These are phyloP conservation scores for Periconia sp. DNA, from an alignment of 2,329 filamentous ascomycete genomes.

Conservation along the genomic window DNA sequence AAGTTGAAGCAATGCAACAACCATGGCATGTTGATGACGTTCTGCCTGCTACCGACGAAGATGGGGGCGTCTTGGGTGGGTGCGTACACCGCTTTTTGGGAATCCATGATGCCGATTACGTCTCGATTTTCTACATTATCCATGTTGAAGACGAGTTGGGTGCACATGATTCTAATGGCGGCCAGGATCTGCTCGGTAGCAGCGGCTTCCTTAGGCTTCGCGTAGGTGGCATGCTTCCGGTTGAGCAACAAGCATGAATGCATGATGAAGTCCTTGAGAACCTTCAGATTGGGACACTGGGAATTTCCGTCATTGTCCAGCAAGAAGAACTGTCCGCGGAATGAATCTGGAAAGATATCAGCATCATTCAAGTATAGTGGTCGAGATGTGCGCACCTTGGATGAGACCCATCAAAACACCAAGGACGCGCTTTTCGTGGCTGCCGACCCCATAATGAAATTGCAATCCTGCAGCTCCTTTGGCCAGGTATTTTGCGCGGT, in stretches of 20 bases:
- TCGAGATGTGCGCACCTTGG: conserved; percentile 39
- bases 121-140: conserved; percentile 15
- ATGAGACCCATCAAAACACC: conserved; percentile 47
- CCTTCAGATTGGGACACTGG: conserved; percentile 37
- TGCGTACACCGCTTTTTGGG: conserved; percentile 50
- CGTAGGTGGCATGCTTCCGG: conserved; percentile 21
- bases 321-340: background rate
- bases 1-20: conserved; percentile 54
- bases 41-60: conserved; percentile 42
- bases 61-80: conserved; percentile 38
- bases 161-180: conserved; percentile 37
- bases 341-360: background rate
- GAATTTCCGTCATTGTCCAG: conserved; percentile 22
- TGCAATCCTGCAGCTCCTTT: conserved; percentile 12
- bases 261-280: conserved; percentile 33
- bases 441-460: conserved; percentile 22
- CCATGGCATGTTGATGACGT: conserved; percentile 50
- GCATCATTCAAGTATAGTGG: background rate
- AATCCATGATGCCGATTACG: conserved; percentile 17
- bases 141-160: conserved; percentile 42
- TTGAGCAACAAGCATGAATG: conserved; percentile 30
- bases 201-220: conserved; percentile 4
- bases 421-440: conserved; percentile 38
- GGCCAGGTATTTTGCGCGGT: conserved; percentile 23
- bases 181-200: conserved; percentile 19